Conservation (phyloP, 345 rosid genomes). For the Gossypioides kirkii region DNA sequence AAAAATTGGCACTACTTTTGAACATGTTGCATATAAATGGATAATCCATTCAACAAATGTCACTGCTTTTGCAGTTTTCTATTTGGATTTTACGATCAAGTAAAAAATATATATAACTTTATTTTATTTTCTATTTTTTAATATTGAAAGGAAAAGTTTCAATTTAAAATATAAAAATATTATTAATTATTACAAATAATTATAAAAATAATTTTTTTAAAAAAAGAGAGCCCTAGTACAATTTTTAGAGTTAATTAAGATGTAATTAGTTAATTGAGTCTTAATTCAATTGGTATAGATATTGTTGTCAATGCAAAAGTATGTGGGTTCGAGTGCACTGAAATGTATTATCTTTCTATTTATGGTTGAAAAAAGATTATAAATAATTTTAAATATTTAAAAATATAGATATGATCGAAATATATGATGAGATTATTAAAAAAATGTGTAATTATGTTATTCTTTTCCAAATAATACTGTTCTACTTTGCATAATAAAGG, state of each 20-base stretch:
- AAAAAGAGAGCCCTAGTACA: no score
- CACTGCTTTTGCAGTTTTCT: not conserved
- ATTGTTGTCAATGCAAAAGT: no score
- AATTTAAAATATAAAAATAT: not conserved
- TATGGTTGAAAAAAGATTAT: rapidly evolving
- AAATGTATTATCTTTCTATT: no score
- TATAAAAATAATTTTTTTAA: no score
- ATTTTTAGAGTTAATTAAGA: no score
- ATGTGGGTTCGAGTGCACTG: rapidly evolving
- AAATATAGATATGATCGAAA: rapidly evolving
- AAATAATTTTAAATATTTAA: no score
- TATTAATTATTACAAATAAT: not conserved
- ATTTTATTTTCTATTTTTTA: no score
- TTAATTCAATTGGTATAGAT: rapidly evolving
- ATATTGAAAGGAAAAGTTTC: not conserved
- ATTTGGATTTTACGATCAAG: not conserved
- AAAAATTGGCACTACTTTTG: not conserved
- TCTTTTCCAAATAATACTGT: no score
- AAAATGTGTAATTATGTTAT: no score
- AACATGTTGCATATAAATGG: not conserved
- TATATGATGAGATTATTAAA: no score
- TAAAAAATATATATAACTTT: not conserved
- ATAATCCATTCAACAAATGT: not conserved
- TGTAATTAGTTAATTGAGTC: no score
- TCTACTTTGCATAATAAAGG: no score